Percentiles rank a stretch among this genome's conserved stretches.
Evolutionary conservation across 495 filamentous ascomycete species (phyloP).

Genomic region (Daldinia childiae): DNA sequence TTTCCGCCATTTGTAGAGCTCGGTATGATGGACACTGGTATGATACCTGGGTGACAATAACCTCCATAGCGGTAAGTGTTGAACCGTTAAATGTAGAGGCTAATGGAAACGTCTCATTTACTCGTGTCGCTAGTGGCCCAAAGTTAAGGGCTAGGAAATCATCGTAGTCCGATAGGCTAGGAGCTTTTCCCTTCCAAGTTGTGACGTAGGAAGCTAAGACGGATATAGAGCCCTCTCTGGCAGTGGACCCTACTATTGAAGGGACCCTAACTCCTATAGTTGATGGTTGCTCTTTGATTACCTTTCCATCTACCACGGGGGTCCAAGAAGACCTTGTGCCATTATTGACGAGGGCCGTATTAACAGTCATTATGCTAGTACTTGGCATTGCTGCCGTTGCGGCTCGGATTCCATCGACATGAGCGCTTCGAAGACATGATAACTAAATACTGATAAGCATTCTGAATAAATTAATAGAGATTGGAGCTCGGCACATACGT

Average conservation of each 20-base stretch:
- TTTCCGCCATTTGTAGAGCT: slow-evolving; percentile 34
- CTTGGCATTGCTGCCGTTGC: slow-evolving; percentile 19
- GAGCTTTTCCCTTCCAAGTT: background rate
- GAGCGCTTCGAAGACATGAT: slow-evolving; percentile 30
- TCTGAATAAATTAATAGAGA: background rate
- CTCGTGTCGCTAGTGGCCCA: slow-evolving; percentile 38
- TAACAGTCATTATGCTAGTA: slow-evolving; percentile 11
- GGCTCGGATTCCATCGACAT: background rate
- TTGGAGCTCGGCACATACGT: slow-evolving; percentile 28
- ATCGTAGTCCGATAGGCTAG: background rate
- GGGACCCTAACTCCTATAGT: slow-evolving; percentile 49
- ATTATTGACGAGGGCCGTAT: slow-evolving; percentile 21
- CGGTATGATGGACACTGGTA: slow-evolving; percentile 45
- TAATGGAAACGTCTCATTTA: slow-evolving; percentile 49
- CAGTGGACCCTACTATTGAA: slow-evolving; percentile 48
- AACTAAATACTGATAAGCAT: slow-evolving; percentile 10
- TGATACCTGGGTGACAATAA: slow-evolving; percentile 45
- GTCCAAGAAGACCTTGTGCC: slow-evolving; percentile 34
- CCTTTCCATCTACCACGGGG: slow-evolving; percentile 45
- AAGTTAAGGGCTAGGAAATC: background rate
- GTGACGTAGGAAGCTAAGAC: slow-evolving; percentile 2
- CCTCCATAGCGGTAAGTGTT: slow-evolving; percentile 17
- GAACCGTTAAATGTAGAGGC: slow-evolving; percentile 39
- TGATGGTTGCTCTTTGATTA: slow-evolving; percentile 49
- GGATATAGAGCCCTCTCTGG: slow-evolving; percentile 44